Evolutionary conservation across 805 yeast species (phyloP).

Genomic region (Pichia pseudocactophila): DNA sequence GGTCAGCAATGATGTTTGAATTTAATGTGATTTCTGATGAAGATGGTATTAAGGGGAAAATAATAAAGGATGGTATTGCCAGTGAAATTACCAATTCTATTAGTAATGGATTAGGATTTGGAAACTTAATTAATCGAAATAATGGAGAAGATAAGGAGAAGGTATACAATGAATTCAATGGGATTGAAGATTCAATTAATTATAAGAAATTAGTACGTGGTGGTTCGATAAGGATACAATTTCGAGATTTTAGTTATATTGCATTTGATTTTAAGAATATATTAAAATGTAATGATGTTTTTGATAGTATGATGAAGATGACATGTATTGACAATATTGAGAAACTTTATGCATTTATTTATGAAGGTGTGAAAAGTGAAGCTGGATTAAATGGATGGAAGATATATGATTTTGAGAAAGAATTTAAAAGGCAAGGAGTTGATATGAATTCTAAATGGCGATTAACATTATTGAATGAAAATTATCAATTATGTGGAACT

Average conservation of each 20-base stretch:
- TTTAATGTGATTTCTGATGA: background rate
- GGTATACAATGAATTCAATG: too few species aligned
- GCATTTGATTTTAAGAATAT: slow-evolving; percentile 65
- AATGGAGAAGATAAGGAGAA: slow-evolving; percentile 1
- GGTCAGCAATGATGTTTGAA: slow-evolving; percentile 34
- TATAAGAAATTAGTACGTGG: slow-evolving; percentile 18
- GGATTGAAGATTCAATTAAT: slow-evolving; percentile 3
- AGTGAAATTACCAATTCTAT: slow-evolving; percentile 16
- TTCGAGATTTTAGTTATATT: slow-evolving; percentile 78
- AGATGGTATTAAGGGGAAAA: slow-evolving; percentile 1
- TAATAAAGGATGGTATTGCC: background rate
- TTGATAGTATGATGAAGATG: slow-evolving; percentile 57
- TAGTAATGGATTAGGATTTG: slow-evolving; percentile 8
- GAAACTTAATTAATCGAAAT: background rate
- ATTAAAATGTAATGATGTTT: slow-evolving; percentile 57
- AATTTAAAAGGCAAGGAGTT: slow-evolving; percentile 62
- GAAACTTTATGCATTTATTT: slow-evolving; percentile 73
- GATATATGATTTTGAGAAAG: slow-evolving; percentile 50
- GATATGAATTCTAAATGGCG: slow-evolving; percentile 48
- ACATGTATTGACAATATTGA: slow-evolving; percentile 46
- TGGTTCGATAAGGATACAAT: slow-evolving; percentile 58
- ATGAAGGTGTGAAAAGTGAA: slow-evolving; percentile 69
- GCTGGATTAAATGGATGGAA: slow-evolving; percentile 60
- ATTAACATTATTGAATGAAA: slow-evolving; percentile 49
- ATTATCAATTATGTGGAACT: slow-evolving; percentile 60